Base-by-base conservation (phyloP, 2,329 filamentous ascomycete genomes). In the Bertia moriformis region DNA sequence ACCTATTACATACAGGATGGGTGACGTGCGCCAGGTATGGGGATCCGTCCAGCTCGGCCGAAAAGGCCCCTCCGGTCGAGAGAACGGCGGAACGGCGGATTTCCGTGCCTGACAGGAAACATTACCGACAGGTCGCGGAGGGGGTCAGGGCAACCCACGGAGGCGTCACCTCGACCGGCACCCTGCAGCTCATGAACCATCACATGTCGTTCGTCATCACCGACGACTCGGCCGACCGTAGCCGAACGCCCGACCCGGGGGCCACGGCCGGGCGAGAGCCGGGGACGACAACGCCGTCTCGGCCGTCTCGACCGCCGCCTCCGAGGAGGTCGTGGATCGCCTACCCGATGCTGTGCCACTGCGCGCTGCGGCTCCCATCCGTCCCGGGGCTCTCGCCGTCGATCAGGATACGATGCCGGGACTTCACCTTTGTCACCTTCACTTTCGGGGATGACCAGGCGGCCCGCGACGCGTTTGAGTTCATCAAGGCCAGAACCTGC, bases 351-450 rank as follows among this genome's bases (percentile, higher is more conserved):
- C 85, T 98, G 51, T 75, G 74, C 29, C 75, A 79, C 51, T 94
- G 88, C 60, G 74, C 72, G 18, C 76, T 89, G 47, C 76, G 85
- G 43, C n/a, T n/a, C n/a, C 82, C 86, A 19, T 77, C 78, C 36
- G 78, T 83, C 14, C 68, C 74, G 4, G 73, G 76, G 38, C 72
- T 86, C 43, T 71, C 77, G 22, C 85, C 88, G 4, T 83, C 84
- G 3, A 86, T 98, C 52, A 81, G 89, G 39, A 65, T 98, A 44
- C 79, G 87, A 40, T 87, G 88, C 55, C 83, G 89, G 42, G 91
- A 98, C 64, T 96, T 98, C 57, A 89, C 77, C 38, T 94, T 88
- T 58, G 78, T 94, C 44, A 88, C 84, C 44, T 88, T 98, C 61
- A 87, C 88, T 58, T 93, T 98, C 54, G 54, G 65, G 15, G 75